Conservation (phyloP, 805 yeast species). For the Cephaloascus fragrans region DNA sequence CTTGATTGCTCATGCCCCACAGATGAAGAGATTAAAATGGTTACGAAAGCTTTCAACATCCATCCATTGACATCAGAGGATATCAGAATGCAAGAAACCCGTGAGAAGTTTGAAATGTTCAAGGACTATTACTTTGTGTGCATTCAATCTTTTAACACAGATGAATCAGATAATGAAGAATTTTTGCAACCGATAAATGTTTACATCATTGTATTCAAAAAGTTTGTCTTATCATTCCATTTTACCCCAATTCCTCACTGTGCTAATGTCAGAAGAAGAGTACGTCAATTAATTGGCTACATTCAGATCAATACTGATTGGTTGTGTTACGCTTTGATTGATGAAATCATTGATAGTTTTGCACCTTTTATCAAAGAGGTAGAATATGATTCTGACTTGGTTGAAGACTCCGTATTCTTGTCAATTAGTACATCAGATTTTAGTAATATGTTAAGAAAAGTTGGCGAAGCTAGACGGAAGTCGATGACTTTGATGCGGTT, state of each 20-base stretch:
- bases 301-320: constrained; percentile 74
- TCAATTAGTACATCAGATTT: constrained; percentile 62
- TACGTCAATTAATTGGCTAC: constrained; percentile 67
- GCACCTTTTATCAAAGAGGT: constrained; percentile 72
- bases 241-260: constrained; percentile 49
- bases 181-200: constrained; percentile 75
- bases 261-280: constrained; percentile 72
- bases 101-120: constrained; percentile 92
- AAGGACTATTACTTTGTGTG: constrained; percentile 87
- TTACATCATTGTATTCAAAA: constrained; percentile 53
- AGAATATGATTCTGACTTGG: constrained; percentile 74
- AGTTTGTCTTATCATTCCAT: constrained; percentile 52
- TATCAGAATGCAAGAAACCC: constrained; percentile 82
- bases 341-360: constrained; percentile 78
- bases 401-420: constrained; percentile 78
- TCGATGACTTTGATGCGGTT: constrained; percentile 90
- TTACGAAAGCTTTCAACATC: constrained; percentile 84
- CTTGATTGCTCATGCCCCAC: constrained; percentile 86
- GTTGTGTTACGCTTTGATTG: constrained; percentile 74
- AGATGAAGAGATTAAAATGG: constrained; percentile 91
- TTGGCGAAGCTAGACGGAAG: constrained; percentile 83
- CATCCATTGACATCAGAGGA: constrained; percentile 97
- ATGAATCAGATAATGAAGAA: constrained; percentile 64
- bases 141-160: constrained; percentile 92
- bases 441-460: constrained; percentile 64